phyloP scores from a whole-genome alignment of 1,139 yeast genomes.

The Hanseniaspora uvarum region DNA sequence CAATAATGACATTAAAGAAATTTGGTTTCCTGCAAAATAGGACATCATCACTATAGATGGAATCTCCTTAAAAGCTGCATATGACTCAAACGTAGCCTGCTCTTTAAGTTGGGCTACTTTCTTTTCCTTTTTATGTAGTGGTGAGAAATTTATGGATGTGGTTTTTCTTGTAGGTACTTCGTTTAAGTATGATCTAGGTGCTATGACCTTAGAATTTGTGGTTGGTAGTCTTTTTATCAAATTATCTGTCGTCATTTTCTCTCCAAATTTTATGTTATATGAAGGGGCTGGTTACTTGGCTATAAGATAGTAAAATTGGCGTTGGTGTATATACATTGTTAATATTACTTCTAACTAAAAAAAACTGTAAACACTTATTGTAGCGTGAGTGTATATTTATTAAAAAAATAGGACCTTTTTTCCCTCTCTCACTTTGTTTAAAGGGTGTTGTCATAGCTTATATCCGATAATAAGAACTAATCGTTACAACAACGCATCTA shows the following conservation, averaged over 20 bases:
- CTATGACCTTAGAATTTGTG: background rate
- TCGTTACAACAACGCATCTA: conserved; percentile 5
- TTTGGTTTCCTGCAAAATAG: conserved; percentile 14
- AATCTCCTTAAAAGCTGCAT: conserved; percentile 14
- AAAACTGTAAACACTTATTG: too few relatives aligned
- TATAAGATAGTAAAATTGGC: too few relatives aligned
- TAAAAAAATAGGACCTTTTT: too few relatives aligned
- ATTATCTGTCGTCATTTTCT: conserved; percentile 11
- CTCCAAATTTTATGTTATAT: too few relatives aligned
- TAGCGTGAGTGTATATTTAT: too few relatives aligned
- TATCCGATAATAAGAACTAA: background rate
- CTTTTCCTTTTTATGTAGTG: conserved; percentile 7
- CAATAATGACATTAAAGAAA: conserved; percentile 12
- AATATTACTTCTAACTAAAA: too few relatives aligned
- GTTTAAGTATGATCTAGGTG: conserved; percentile 1
- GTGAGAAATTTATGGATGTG: background rate
- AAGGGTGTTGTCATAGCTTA: too few relatives aligned
- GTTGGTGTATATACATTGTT: background rate
- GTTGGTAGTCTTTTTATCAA: conserved; percentile 1
- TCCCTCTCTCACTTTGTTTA: too few relatives aligned
- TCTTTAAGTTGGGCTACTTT: conserved; percentile 8
- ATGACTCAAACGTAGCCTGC: conserved; percentile 14
- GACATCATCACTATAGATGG: conserved; percentile 17
- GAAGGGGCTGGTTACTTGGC: too few relatives aligned
- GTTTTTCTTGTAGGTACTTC: conserved; percentile 15